Percentiles rank a stretch among this genome's conserved stretches.
Conservation (phyloP, 345 rosid species). For the Psidium friedrichsthalianum region DNA sequence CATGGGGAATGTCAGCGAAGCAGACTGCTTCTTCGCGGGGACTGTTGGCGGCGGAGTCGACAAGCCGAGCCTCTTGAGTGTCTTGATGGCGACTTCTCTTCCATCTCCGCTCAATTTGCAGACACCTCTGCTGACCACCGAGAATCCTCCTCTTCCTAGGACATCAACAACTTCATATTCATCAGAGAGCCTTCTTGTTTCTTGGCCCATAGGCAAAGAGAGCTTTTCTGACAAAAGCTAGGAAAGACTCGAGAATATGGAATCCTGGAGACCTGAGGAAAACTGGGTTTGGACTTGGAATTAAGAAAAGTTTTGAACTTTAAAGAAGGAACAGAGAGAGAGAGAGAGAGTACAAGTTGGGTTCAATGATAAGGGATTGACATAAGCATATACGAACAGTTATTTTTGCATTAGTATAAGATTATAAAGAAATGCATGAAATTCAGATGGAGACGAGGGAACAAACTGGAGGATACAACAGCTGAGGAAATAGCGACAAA, state of each 20-base stretch:
- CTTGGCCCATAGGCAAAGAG: conserved; percentile 28
- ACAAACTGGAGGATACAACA: neutral
- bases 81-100: conserved; percentile 41
- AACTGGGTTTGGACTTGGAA: neutral
- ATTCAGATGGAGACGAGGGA: conserved; percentile 4
- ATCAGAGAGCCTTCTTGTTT: conserved; percentile 28
- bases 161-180: conserved; percentile 42
- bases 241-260: neutral
- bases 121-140: conserved; percentile 48
- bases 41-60: conserved; percentile 5
- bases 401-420: conserved; percentile 1
- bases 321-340: neutral
- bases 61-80: conserved; percentile 30
- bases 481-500: conserved; percentile 3
- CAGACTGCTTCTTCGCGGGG: neutral
- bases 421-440: neutral
- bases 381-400: neutral
- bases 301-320: neutral
- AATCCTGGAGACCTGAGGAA: neutral
- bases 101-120: conserved; percentile 13
- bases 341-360: neutral
- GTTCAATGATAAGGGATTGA: neutral
- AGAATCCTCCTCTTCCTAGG: conserved; percentile 59
- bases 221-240: neutral
- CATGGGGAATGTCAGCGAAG: conserved; percentile 16